Percentiles rank a stretch among this genome's conserved stretches.
These are phyloP conservation scores for Dentipellis sp. DNA, from an alignment of 768 basidiomycete species.

Conservation along the genomic window DNA sequence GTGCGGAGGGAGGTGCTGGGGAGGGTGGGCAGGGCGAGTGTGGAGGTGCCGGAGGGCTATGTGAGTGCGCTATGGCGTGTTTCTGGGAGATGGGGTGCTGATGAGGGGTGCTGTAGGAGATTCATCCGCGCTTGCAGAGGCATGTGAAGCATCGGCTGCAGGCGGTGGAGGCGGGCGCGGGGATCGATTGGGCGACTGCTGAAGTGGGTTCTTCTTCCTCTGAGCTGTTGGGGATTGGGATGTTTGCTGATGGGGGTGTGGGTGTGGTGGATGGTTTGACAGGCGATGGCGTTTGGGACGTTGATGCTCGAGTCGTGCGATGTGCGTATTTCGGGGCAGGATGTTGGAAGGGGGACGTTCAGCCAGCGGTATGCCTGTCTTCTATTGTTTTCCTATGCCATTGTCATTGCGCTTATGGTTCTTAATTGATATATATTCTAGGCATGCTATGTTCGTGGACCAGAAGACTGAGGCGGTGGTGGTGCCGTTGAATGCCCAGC, in stretches of 20 bases:
- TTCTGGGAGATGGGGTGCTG: background rate
- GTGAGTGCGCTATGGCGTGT: slow-evolving; percentile 33
- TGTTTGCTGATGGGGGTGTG: background rate
- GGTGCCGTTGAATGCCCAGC: slow-evolving; percentile 71
- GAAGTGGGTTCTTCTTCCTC: slow-evolving; percentile 40
- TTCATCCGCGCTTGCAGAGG: slow-evolving; percentile 69
- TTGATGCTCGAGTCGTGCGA: slow-evolving; percentile 77
- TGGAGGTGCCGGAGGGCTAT: slow-evolving; percentile 47
- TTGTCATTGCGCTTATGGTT: background rate
- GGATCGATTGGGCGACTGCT: slow-evolving; percentile 84
- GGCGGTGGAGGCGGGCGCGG: slow-evolving; percentile 56
- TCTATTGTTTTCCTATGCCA: too few species aligned
- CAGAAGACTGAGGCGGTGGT: slow-evolving; percentile 73
- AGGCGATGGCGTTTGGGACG: slow-evolving; percentile 86
- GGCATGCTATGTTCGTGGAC: slow-evolving; percentile 88
- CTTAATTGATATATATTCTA: slow-evolving; percentile 11
- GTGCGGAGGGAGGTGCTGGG: slow-evolving; percentile 41
- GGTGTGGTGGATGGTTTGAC: background rate
- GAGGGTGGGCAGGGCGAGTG: slow-evolving; percentile 59
- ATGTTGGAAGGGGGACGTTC: slow-evolving; percentile 87
- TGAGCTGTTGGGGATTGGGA: background rate
- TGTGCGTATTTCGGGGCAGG: slow-evolving; percentile 87
- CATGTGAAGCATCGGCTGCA: slow-evolving; percentile 74
- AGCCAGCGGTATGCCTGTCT: slow-evolving; percentile 47
- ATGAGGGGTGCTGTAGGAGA: slow-evolving; percentile 38